Evolutionary conservation across 2,329 filamentous ascomycete species (phyloP).

Genomic region (Macrophomina tecta): DNA sequence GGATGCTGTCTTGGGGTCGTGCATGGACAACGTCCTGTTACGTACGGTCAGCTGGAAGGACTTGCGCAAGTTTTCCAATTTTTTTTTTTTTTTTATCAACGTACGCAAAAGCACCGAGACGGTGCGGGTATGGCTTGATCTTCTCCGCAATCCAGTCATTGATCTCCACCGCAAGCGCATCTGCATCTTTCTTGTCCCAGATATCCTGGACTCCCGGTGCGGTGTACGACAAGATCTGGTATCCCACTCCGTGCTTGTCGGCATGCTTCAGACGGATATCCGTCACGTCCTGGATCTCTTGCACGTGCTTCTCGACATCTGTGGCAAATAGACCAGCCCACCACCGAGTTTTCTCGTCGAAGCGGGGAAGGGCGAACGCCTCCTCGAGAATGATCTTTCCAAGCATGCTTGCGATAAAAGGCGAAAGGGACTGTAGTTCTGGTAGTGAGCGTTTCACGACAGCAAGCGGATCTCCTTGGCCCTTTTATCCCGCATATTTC

Average conservation of each 20-base stretch:
- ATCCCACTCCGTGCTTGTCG: conserved; percentile 54
- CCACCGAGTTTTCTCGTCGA: conserved; percentile 65
- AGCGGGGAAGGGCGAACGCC: conserved; percentile 65
- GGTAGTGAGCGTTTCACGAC: background rate
- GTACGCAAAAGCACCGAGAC: conserved; percentile 53
- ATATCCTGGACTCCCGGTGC: conserved; percentile 57
- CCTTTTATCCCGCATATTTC: background rate
- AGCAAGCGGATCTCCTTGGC: background rate
- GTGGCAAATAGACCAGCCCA: conserved; percentile 66
- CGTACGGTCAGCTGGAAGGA: conserved; percentile 24
- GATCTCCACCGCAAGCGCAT: conserved; percentile 52
- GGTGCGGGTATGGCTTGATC: conserved; percentile 50
- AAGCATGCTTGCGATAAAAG: conserved; percentile 49
- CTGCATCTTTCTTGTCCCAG: conserved; percentile 51
- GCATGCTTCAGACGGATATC: conserved; percentile 48
- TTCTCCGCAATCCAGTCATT: conserved; percentile 55
- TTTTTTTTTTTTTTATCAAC: background rate
- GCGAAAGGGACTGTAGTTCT: background rate
- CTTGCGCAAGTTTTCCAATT: background rate
- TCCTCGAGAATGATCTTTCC: conserved; percentile 69
- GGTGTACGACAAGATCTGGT: conserved; percentile 56
- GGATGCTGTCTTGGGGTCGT: conserved; percentile 40
- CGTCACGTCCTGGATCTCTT: conserved; percentile 60
- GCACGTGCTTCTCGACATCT: conserved; percentile 64
- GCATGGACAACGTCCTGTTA: conserved; percentile 38